Conservation (phyloP, 1,139 yeast genomes). For the Blastobotrys illinoisensis region DNA sequence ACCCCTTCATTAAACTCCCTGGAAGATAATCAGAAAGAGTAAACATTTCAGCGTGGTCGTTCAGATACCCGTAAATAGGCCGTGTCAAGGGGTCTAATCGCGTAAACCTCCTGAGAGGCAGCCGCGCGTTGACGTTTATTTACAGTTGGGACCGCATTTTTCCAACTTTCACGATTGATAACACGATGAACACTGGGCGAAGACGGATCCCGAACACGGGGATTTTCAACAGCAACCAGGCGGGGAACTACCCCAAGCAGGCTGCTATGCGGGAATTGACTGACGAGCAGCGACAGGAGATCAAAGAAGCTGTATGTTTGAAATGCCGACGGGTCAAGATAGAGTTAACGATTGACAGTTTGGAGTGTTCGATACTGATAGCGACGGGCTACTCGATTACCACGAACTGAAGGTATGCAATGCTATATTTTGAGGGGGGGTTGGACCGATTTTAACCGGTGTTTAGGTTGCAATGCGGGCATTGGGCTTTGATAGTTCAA, state of each 20-base stretch:
- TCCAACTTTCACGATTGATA: neutral
- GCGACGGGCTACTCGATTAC: constrained; percentile 83
- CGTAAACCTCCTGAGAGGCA: neutral
- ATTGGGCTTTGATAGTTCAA: constrained; percentile 80
- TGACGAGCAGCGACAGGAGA: constrained; percentile 89
- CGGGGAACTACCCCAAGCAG: constrained; percentile 1
- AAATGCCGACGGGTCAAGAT: neutral
- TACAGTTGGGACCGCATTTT: neutral
- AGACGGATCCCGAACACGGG: constrained; percentile 8
- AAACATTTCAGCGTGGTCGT: no score
- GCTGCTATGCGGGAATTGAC: constrained; percentile 47
- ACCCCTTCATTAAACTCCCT: no score
- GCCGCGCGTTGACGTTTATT: neutral
- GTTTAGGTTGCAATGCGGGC: constrained; percentile 77
- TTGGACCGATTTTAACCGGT: neutral
- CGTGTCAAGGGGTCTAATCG: no score
- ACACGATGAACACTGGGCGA: constrained; percentile 7
- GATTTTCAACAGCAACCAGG: constrained; percentile 1
- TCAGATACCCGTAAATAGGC: no score
- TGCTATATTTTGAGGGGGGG: neutral
- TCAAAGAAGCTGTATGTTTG: constrained; percentile 66
- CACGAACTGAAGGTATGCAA: constrained; percentile 67
- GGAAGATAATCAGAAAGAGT: no score
- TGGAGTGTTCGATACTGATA: constrained; percentile 84
- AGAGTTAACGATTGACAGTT: constrained; percentile 37